These are phyloP conservation scores for Ceriops tagal DNA, from an alignment of 345 rosid species.

Conservation along the genomic window DNA sequence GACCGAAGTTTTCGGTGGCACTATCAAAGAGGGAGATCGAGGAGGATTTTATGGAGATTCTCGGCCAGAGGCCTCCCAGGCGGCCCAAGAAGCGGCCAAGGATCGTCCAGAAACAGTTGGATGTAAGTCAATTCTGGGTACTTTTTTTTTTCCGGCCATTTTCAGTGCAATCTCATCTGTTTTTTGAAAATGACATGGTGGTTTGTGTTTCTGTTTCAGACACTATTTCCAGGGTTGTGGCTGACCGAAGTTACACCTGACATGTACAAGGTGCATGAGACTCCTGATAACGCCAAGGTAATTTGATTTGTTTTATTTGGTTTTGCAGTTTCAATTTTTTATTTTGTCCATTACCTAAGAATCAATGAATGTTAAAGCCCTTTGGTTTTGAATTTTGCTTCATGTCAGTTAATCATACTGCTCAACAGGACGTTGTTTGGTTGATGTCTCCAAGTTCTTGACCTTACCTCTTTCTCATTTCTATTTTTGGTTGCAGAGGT, in stretches of 20 bases:
- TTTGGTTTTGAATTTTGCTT: too few relatives aligned
- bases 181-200: background rate
- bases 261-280: constrained; percentile 61
- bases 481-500: constrained; percentile 32
- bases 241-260: constrained; percentile 57
- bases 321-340: background rate
- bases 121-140: constrained; percentile 42
- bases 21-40: constrained; percentile 69
- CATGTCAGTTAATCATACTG: background rate
- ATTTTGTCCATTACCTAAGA: background rate
- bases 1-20: constrained; percentile 37
- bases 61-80: constrained; percentile 50
- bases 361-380: too few relatives aligned
- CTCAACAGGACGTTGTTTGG: too few relatives aligned
- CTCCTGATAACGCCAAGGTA: constrained; percentile 53
- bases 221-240: constrained; percentile 65
- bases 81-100: constrained; percentile 74
- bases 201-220: constrained; percentile 34
- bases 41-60: constrained; percentile 51
- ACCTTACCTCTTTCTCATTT: background rate
- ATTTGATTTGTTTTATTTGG: background rate
- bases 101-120: constrained; percentile 56
- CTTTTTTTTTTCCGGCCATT: background rate
- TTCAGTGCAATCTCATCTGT: too few relatives aligned
- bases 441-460: background rate